These are phyloP conservation scores for Sugiyamaella grinbergsii DNA, from an alignment of 1,139 yeast genomes.

Conservation along the genomic window DNA sequence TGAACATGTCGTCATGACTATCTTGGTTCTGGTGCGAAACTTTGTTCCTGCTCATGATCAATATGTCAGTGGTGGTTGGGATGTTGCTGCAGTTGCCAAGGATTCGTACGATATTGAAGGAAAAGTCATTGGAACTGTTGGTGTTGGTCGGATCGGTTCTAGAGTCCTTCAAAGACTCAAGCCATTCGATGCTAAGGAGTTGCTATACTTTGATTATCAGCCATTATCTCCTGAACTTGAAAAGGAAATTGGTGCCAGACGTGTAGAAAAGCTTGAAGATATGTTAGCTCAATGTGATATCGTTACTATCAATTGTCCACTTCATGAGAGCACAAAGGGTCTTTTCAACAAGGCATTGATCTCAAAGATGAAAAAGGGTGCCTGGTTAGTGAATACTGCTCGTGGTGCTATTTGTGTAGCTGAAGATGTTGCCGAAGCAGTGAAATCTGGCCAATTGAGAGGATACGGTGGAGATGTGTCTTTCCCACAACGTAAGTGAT, in stretches of 20 bases:
- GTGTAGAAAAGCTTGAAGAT: conserved; percentile 66
- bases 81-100: conserved; percentile 76
- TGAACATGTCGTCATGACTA: conserved; percentile 78
- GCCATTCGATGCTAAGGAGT: conserved; percentile 74
- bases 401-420: conserved; percentile 79
- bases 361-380: conserved; percentile 73
- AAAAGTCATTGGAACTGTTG: conserved; percentile 75
- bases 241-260: conserved; percentile 58
- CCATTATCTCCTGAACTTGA: conserved; percentile 60
- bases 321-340: conserved; percentile 69
- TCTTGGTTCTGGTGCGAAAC: conserved; percentile 70
- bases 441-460: conserved; percentile 64
- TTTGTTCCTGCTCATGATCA: conserved; percentile 79
- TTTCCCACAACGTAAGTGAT: conserved; percentile 71
- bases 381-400: conserved; percentile 80
- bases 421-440: conserved; percentile 75
- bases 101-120: conserved; percentile 75
- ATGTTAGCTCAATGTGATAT: conserved; percentile 69
- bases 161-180: conserved; percentile 71
- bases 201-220: conserved; percentile 77
- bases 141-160: conserved; percentile 82
- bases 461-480: conserved; percentile 89
- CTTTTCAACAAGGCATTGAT: conserved; percentile 67
- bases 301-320: conserved; percentile 77
- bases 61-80: conserved; percentile 64